Base-by-base conservation (phyloP, 768 basidiomycete genomes). In the Serendipita sp. region DNA sequence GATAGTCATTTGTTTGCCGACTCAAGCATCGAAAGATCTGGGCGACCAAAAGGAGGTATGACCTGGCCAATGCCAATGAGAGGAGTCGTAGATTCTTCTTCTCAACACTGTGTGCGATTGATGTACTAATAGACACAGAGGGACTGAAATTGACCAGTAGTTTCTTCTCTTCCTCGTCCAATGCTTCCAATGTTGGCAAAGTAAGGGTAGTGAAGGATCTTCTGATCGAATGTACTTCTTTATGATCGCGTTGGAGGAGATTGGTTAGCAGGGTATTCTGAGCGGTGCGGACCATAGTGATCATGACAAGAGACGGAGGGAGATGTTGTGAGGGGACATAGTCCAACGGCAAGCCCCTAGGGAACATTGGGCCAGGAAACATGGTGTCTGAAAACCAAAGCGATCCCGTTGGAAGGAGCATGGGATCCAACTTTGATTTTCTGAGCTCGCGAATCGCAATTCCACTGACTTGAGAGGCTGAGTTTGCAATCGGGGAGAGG, bases 11-110 rank as follows among this genome's bases (percentile, higher is more conserved):
- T 64, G 86, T 75, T 73, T 87, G 85, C 13, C 86, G 75, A 2
- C 85, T 83, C 78, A 89, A 82, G 0, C 82, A 84, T 18, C 83
- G 79, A 70, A 91, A 86, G 13, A 88, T 78, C 69, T 89, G 85
- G 7, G 82, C 81, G 16, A 85, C 76, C 18, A 89, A 75, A 3
- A 88, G 77, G 32, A 89, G 71, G 72, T 89, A 81, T 68, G 86
- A 88, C 35, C 86, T 78, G 0, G 85, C 80, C 16, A 89, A 74
- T 64, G 82, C 77, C 65, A 86, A 70, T 3, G 88, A 89, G 36
- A 88, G 71, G 3, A 80, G 65, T 16, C 67, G 70, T 28, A 64
- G 60, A 38, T 75, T 70, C 34, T 63, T 15, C 47, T 45, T 46
- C 30, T 52, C 46, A 35, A 45, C 38, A 35, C 18, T 23, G 10